Percentiles rank a stretch among this genome's conserved stretches.
Conservation (phyloP, 1,284 basidiomycete genomes). For the Cystobasidium slooffiae region DNA sequence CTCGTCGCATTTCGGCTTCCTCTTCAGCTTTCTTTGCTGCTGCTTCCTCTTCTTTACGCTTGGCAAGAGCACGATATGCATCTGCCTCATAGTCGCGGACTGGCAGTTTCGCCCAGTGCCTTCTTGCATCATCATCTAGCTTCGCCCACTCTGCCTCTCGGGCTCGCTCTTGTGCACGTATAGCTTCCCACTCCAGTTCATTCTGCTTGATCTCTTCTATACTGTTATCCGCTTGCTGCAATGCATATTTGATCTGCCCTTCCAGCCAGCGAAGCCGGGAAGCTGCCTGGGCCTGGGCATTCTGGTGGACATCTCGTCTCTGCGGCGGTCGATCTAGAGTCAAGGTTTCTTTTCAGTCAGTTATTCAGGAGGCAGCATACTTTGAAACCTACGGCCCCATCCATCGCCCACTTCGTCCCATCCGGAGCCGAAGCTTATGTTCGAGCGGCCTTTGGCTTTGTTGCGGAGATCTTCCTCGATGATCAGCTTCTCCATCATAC, state of each 20-base stretch:
- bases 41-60: background rate
- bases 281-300: background rate
- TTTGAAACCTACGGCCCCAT: constrained; percentile 10
- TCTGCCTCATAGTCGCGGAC: constrained; percentile 10
- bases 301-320: constrained; percentile 1
- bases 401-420: constrained; percentile 19
- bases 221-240: background rate
- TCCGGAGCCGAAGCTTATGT: constrained; percentile 10
- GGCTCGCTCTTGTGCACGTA: background rate
- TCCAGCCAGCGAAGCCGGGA: constrained; percentile 5
- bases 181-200: constrained; percentile 16
- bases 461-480: constrained; percentile 19
- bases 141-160: background rate
- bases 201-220: constrained; percentile 12
- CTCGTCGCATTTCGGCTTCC: background rate
- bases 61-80: background rate
- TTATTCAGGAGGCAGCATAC: background rate
- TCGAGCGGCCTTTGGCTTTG: constrained; percentile 22
- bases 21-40: background rate
- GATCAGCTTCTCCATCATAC: constrained; percentile 12
- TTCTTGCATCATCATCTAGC: constrained; percentile 11
- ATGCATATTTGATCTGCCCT: constrained; percentile 1
- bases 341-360: background rate
- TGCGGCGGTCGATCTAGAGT: constrained; percentile 3
- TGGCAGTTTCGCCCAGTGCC: constrained; percentile 5